Percentiles rank a stretch among this genome's conserved stretches.
These are phyloP conservation scores for Omphalotus olearius DNA, from an alignment of 1,284 basidiomycete genomes.

Conservation along the genomic window DNA sequence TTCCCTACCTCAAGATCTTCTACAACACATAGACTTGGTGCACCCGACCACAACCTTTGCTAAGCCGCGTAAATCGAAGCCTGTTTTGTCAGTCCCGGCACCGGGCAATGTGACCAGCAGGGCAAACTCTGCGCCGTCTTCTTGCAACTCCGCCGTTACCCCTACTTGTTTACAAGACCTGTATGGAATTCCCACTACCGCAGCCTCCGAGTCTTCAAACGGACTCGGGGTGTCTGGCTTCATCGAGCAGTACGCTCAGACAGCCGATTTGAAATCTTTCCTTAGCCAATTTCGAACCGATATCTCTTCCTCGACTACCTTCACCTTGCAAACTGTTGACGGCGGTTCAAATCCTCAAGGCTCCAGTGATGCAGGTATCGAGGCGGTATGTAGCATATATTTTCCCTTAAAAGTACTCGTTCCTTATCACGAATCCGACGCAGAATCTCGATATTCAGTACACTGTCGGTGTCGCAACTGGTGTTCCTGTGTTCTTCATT, in stretches of 20 bases:
- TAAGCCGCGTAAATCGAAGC: constrained; percentile 12
- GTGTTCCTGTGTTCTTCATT: constrained; percentile 24
- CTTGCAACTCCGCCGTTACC: constrained; percentile 20
- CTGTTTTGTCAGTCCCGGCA: constrained; percentile 15
- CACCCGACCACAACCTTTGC: constrained; percentile 13
- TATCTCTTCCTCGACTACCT: constrained; percentile 18
- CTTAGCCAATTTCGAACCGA: constrained; percentile 19
- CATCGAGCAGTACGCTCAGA: constrained; percentile 22
- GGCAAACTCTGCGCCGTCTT: constrained; percentile 18
- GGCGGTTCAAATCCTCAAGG: constrained; percentile 24
- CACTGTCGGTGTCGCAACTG: constrained; percentile 28
- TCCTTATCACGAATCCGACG: neutral
- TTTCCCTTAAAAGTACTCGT: neutral
- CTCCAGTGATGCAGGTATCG: constrained; percentile 19
- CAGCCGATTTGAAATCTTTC: constrained; percentile 17
- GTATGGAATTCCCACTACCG: constrained; percentile 28
- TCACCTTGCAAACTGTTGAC: constrained; percentile 22
- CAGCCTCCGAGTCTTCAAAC: constrained; percentile 25
- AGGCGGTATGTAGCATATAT: constrained; percentile 20
- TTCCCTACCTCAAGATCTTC: constrained; percentile 8
- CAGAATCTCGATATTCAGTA: constrained; percentile 34
- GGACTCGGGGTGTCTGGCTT: constrained; percentile 28
- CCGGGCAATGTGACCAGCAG: constrained; percentile 16
- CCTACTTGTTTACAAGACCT: constrained; percentile 26
- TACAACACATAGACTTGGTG: constrained; percentile 9